Conservation (phyloP, 345 rosid species). For the Salix arbutifolia region DNA sequence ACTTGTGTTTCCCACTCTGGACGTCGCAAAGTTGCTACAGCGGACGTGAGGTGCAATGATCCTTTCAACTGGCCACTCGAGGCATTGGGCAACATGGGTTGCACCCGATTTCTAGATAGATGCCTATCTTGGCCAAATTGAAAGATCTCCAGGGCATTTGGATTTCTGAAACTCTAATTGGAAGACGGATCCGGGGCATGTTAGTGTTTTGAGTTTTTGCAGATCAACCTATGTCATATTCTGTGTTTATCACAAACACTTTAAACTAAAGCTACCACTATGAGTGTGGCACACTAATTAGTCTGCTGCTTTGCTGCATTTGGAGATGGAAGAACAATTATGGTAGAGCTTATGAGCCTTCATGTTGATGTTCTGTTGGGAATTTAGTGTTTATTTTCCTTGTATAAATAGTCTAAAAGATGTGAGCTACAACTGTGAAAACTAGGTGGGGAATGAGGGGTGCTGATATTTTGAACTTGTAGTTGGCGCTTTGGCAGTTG, state of each 20-base stretch:
- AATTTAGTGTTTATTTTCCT: not conserved
- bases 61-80: not conserved
- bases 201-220: not conserved
- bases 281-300: not conserved
- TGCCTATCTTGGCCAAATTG: not conserved
- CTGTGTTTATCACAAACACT: not conserved
- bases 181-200: not conserved
- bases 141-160: not conserved
- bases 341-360: not conserved
- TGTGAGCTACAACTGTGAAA: not conserved
- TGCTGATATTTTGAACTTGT: not conserved
- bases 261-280: not conserved
- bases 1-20: not conserved
- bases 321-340: not conserved
- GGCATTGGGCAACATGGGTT: not conserved
- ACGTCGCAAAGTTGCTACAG: not conserved
- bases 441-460: not conserved
- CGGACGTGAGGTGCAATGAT: not conserved
- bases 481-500: not conserved
- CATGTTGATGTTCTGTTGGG: not conserved
- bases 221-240: not conserved
- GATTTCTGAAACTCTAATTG: not conserved
- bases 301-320: not conserved
- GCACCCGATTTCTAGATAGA: not conserved
- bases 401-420: not conserved